Evolutionary conservation across 2,329 filamentous ascomycete species (phyloP).

Genomic region (Aspergillus niger): DNA sequence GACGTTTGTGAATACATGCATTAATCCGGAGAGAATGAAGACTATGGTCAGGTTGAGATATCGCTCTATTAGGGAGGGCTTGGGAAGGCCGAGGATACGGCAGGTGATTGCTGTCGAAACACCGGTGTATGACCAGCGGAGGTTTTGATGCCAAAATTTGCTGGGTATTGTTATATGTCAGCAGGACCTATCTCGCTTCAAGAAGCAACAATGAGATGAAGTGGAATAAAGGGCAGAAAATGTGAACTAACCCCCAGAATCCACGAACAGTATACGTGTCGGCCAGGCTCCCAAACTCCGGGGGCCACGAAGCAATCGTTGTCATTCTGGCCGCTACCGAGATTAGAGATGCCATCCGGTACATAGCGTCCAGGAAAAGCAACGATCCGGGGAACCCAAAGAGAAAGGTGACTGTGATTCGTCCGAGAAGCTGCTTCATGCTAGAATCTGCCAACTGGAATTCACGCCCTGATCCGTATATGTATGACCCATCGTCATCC

Average conservation of each 20-base stretch:
- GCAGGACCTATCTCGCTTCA: background rate
- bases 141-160: constrained; percentile 34
- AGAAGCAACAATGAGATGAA: background rate
- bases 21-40: constrained; percentile 31
- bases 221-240: too few relatives aligned
- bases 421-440: constrained; percentile 16
- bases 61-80: constrained; percentile 24
- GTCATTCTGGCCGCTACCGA: constrained; percentile 20
- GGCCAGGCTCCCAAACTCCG: constrained; percentile 26
- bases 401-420: constrained; percentile 13
- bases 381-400: constrained; percentile 20
- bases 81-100: constrained; percentile 21
- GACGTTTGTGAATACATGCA: constrained; percentile 25
- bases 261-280: constrained; percentile 30
- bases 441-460: constrained; percentile 8
- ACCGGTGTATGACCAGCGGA: constrained; percentile 27
- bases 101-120: constrained; percentile 24
- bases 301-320: constrained; percentile 24
- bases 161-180: constrained; percentile 10
- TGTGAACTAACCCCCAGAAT: constrained; percentile 27
- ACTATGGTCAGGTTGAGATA: constrained; percentile 33
- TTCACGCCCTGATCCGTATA: constrained; percentile 8
- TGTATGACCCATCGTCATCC: background rate
- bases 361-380: constrained; percentile 22
- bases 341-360: constrained; percentile 24